Evolutionary conservation across 139 green algal species (phyloP), one percentile per base, ranked within the genome.

Genomic region (Mesostigma viride): DNA sequence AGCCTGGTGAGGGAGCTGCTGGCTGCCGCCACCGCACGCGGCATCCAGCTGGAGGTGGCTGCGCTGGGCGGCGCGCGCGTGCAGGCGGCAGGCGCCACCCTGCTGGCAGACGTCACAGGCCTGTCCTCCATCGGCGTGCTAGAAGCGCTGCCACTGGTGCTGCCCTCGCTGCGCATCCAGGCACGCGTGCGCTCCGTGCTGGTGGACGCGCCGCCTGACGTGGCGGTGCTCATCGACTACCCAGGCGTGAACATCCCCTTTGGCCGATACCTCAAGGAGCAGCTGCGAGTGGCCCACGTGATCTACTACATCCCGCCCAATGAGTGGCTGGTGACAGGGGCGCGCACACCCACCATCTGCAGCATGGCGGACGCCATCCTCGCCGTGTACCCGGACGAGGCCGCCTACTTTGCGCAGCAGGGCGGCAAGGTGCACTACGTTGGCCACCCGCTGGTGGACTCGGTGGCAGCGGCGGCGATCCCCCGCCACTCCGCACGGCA

Each of bases 251-350:
- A 79, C 70, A 76, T 79, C 28, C 72, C 72, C 3, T 79, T 79
- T 68, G 69, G 32, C 3, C 31, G 28, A 4, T 79, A 58, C 44
- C 24, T 79, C 26, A 73, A 66, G 60, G 8, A 34, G 20, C 8
- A 65, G 20, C 3, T 35, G 8, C 5, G 17, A 11, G 20, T 47
- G 58, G 32, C 27, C 20, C 36, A 73, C 14, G 46, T 77, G 33
- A n/a, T n/a, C n/a, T 79, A 79, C 70, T 79, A 79, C 46, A 68
- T 79, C 32, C 72, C 72, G 6, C 72, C 72, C 44, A 79, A 79
- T 46, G 72, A 79, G 56, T 79, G 72, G 72, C 26, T 79, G 28
- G 48, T 27, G 59, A 65, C n/a, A 3, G 32, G 8, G 2, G 30
- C 60, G 4, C 60, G 72, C 36, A 79, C 72, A 17, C 31, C 58